Conservation (phyloP, 2,329 filamentous ascomycete species). For the Nigrospora osmanthi region DNA sequence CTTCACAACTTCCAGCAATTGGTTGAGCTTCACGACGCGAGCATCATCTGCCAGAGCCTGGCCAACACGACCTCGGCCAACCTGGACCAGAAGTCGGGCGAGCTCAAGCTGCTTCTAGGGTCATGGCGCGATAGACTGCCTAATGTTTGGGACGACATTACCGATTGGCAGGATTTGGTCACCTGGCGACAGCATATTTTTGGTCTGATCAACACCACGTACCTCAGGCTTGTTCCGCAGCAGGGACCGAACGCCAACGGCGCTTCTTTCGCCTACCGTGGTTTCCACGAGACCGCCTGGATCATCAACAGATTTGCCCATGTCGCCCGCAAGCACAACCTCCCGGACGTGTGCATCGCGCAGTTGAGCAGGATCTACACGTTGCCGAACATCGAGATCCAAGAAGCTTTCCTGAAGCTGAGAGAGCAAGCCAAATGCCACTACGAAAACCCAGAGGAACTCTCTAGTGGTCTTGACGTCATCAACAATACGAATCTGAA, state of each 20-base stretch:
- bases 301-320: slow-evolving; percentile 99
- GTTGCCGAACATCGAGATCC: slow-evolving; percentile 97
- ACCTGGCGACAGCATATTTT: slow-evolving; percentile 99
- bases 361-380: slow-evolving; percentile 98
- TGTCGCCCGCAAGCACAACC: slow-evolving; percentile 91
- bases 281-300: slow-evolving; percentile 98
- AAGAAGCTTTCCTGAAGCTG: slow-evolving; percentile 96
- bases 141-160: slow-evolving; percentile 99
- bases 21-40: slow-evolving; percentile 95
- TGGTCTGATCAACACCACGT: slow-evolving; percentile 90
- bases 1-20: slow-evolving; percentile 97
- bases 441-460: slow-evolving; percentile 89
- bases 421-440: slow-evolving; percentile 99
- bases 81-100: slow-evolving; percentile 87
- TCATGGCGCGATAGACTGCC: slow-evolving; percentile 94
- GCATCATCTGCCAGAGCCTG: slow-evolving; percentile 89
- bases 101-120: slow-evolving; percentile 86
- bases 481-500: slow-evolving; percentile 99
- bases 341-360: slow-evolving; percentile 94
- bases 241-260: slow-evolving; percentile 76
- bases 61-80: slow-evolving; percentile 77
- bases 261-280: slow-evolving; percentile 91
- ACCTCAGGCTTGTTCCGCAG: slow-evolving; percentile 74
- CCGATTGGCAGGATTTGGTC: slow-evolving; percentile 98
- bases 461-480: slow-evolving; percentile 88